These are phyloP conservation scores for Podospora australis DNA, from an alignment of 495 filamentous ascomycete genomes.

Conservation along the genomic window DNA sequence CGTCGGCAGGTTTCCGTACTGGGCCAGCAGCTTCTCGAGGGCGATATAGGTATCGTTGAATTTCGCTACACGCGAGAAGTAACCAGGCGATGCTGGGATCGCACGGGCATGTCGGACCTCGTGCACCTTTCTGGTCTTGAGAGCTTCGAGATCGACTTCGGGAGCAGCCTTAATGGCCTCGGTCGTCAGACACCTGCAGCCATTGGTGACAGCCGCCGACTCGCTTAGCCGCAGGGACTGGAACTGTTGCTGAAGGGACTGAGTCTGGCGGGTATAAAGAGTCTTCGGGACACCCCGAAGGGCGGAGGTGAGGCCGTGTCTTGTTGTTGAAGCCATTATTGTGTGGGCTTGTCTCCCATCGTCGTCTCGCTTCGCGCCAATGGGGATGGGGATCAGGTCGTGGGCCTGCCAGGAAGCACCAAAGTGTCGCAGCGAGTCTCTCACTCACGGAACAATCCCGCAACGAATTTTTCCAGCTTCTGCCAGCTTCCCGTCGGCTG, in stretches of 20 bases:
- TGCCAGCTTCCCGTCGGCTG: not conserved
- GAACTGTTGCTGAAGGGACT: conserved; percentile 24
- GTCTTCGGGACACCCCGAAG: conserved; percentile 16
- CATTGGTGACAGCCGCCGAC: not conserved
- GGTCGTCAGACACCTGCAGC: conserved; percentile 20
- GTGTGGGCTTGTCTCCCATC: conserved; percentile 15
- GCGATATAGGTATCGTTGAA: conserved; percentile 81
- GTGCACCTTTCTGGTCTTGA: not conserved
- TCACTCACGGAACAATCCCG: conserved; percentile 22
- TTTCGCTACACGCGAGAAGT: conserved; percentile 78
- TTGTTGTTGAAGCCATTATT: conserved; percentile 29
- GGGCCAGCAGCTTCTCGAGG: conserved; percentile 62
- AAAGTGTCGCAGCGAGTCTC: not conserved
- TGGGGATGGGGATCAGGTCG: conserved; percentile 3
- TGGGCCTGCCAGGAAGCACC: conserved; percentile 6
- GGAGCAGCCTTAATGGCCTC: conserved; percentile 11
- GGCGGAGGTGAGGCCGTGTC: conserved; percentile 18
- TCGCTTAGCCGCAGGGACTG: conserved; percentile 17
- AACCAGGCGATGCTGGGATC: conserved; percentile 78
- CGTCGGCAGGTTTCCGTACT: conserved; percentile 64
- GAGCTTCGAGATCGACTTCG: conserved; percentile 9
- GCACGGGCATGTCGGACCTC: conserved; percentile 50
- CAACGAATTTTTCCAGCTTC: conserved; percentile 23
- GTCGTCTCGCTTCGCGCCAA: conserved; percentile 18
- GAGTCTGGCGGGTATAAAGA: too few species aligned